Percentiles rank a stretch among this genome's conserved stretches.
Evolutionary conservation across 2,329 filamentous ascomycete genomes (phyloP).

Genomic region (Trichoderma gracile): DNA sequence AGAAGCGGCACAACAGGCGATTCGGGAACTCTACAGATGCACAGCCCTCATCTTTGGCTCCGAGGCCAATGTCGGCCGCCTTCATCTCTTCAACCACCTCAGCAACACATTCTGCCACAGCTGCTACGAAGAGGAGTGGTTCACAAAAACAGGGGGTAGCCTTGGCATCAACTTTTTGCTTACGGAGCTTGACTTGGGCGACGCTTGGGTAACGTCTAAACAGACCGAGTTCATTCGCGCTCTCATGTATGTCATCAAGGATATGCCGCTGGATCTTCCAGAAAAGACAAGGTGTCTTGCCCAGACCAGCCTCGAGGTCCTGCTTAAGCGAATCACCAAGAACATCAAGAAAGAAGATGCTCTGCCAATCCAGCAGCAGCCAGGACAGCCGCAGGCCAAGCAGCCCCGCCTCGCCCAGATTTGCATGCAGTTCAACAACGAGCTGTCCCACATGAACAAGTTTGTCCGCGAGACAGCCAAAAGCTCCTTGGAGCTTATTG

Average conservation of each 20-base stretch:
- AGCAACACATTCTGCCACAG: constrained; percentile 86
- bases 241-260: constrained; percentile 97
- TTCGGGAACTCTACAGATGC: constrained; percentile 75
- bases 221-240: constrained; percentile 87
- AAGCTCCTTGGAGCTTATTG: constrained; percentile 76
- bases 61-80: constrained; percentile 66
- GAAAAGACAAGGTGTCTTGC: constrained; percentile 84
- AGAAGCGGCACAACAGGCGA: constrained; percentile 76
- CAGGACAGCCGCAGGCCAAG: constrained; percentile 49
- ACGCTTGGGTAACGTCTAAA: constrained; percentile 77
- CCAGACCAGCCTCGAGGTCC: constrained; percentile 76
- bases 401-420: constrained; percentile 69
- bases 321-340: constrained; percentile 77
- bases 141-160: constrained; percentile 90
- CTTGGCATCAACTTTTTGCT: constrained; percentile 86
- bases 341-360: constrained; percentile 75
- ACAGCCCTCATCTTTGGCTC: constrained; percentile 78
- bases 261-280: constrained; percentile 92
- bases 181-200: constrained; percentile 80
- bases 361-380: constrained; percentile 41
- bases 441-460: constrained; percentile 93
- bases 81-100: constrained; percentile 83
- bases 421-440: constrained; percentile 81
- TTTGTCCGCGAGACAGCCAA: constrained; percentile 89
- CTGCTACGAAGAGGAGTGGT: constrained; percentile 98